Evolutionary conservation across 177 flowering plant genomes (phyloP).

Genomic region (Vitis hybrid): DNA sequence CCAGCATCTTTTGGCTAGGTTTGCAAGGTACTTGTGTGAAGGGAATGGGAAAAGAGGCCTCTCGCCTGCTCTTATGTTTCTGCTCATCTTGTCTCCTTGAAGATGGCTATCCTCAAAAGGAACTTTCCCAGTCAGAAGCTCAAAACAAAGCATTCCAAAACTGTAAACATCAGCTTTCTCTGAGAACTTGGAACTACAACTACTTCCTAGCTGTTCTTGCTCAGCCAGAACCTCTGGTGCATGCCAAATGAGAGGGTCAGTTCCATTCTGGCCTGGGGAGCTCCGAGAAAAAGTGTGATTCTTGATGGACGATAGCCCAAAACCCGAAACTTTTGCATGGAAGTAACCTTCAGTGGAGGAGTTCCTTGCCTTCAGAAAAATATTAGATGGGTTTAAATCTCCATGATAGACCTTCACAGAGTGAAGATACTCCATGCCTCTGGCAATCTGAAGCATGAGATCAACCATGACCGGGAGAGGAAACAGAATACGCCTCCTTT

Average conservation of each 20-base stretch:
- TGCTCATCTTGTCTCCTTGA: conserved; percentile 83
- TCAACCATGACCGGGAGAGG: conserved; percentile 72
- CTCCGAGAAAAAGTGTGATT: conserved; percentile 13
- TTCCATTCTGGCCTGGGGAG: conserved; percentile 24
- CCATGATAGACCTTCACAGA: conserved; percentile 66
- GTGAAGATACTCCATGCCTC: conserved; percentile 96
- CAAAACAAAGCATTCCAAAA: conserved; percentile 89
- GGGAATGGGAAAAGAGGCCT: conserved; percentile 80
- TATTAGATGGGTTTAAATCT: conserved; percentile 62
- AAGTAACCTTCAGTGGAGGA: conserved; percentile 51
- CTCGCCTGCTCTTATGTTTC: conserved; percentile 83
- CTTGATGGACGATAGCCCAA: conserved; percentile 45
- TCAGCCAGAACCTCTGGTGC: conserved; percentile 86
- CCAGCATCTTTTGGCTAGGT: conserved; percentile 82
- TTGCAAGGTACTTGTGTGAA: conserved; percentile 65
- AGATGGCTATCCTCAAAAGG: conserved; percentile 88
- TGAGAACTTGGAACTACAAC: conserved; percentile 32
- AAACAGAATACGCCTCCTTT: conserved; percentile 55
- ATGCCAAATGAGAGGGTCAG: conserved; percentile 58
- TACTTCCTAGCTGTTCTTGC: conserved; percentile 45
- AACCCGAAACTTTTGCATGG: conserved; percentile 65
- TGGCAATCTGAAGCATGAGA: conserved; percentile 80
- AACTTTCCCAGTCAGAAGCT: conserved; percentile 85
- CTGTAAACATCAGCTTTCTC: conserved; percentile 94
- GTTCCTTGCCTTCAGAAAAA: conserved; percentile 57